phyloP scores from a whole-genome alignment of 257 asterid species.

The Avicennia marina region DNA sequence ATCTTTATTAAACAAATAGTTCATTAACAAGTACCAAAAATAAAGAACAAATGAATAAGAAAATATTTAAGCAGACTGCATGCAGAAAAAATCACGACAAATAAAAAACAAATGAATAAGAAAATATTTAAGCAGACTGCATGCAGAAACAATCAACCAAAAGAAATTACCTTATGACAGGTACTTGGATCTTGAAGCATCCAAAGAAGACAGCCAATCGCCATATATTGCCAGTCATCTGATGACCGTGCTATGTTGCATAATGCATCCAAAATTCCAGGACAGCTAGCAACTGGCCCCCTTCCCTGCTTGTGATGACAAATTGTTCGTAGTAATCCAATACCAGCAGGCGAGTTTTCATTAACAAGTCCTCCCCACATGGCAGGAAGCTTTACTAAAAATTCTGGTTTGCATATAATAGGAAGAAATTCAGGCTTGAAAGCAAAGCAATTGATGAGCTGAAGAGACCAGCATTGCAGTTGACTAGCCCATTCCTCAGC shows the following conservation, averaged over 20 bases:
- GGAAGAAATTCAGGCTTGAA: slow-evolving; percentile 88
- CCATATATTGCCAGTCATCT: slow-evolving; percentile 99
- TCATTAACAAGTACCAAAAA: too few relatives aligned
- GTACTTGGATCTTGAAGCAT: slow-evolving; percentile 89
- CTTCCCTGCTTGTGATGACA: slow-evolving; percentile 97
- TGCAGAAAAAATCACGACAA: neutral
- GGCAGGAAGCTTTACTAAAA: slow-evolving; percentile 75
- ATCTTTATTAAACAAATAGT: neutral
- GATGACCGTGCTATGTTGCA: slow-evolving; percentile 96
- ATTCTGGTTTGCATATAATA: slow-evolving; percentile 71
- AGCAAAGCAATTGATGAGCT: slow-evolving; percentile 93
- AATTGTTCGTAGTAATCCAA: slow-evolving; percentile 83
- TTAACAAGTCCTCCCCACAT: slow-evolving; percentile 99
- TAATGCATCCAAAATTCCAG: slow-evolving; percentile 65
- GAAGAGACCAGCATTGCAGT: slow-evolving; percentile 98
- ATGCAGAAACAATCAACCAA: neutral
- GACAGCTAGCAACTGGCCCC: slow-evolving; percentile 81
- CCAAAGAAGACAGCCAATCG: slow-evolving; percentile 94
- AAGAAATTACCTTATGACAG: slow-evolving; percentile 70
- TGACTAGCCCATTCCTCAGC: slow-evolving; percentile 99
- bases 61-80: neutral
- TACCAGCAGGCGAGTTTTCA: slow-evolving; percentile 96
- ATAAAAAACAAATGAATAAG: neutral
- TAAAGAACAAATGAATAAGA: neutral
- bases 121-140: neutral